Evolutionary conservation across 768 basidiomycete genomes (phyloP).

Genomic region (Imleria badia): DNA sequence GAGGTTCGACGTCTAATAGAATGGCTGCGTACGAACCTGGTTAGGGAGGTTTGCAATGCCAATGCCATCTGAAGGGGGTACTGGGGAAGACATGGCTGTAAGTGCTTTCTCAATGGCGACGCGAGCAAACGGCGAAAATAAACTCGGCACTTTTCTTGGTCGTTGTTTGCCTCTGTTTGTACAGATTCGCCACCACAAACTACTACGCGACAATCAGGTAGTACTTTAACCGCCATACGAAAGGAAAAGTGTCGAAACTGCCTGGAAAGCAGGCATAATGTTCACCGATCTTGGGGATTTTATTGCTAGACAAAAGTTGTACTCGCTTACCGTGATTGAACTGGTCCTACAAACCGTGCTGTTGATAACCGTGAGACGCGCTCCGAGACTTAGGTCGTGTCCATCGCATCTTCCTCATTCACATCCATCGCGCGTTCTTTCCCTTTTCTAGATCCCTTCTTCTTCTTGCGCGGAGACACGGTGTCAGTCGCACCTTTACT

Average conservation of each 20-base stretch:
- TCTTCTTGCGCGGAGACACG: conserved; percentile 12
- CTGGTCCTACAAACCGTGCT: too few relatives aligned
- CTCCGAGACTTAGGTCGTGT: conserved; percentile 7
- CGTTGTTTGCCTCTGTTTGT: conserved; percentile 28
- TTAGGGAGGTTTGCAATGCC: conserved; percentile 97
- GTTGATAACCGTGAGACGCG: too few relatives aligned
- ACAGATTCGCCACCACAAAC: conserved; percentile 14
- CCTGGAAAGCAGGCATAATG: too few relatives aligned
- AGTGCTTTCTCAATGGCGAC: conserved; percentile 20
- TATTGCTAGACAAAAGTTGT: too few relatives aligned
- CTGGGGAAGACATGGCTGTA: conserved; percentile 28
- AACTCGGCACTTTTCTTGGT: conserved; percentile 24
- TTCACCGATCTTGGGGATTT: too few relatives aligned
- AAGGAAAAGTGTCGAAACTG: too few relatives aligned
- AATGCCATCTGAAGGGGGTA: conserved; percentile 65
- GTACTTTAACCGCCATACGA: too few relatives aligned
- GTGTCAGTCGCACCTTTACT: not conserved
- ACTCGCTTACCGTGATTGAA: too few relatives aligned
- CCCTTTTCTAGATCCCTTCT: conserved; percentile 21
- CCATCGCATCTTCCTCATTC: conserved; percentile 18
- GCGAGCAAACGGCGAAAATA: conserved; percentile 18
- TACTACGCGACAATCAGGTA: too few relatives aligned
- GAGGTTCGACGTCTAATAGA: not conserved
- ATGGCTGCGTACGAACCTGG: conserved; percentile 60
- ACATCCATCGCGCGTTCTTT: conserved; percentile 27